Evolutionary conservation across 768 basidiomycete species (phyloP).

Genomic region (Pleurotus djamor): DNA sequence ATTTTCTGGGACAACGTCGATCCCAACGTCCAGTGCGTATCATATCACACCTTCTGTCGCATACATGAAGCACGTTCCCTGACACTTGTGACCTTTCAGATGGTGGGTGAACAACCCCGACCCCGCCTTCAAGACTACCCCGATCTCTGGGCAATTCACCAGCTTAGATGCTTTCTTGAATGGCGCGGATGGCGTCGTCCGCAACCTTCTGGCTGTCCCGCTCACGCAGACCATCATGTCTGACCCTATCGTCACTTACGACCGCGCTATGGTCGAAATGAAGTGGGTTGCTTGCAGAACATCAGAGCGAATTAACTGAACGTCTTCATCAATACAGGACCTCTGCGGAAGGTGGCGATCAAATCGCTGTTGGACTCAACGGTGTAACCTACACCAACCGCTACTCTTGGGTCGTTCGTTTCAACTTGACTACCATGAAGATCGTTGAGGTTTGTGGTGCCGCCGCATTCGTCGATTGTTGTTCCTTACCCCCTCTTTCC

Average conservation of each 20-base stretch:
- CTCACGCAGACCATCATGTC: neutral
- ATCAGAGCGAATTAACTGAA: neutral
- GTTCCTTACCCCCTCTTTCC: neutral
- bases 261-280: neutral
- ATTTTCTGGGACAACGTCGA: slow-evolving; percentile 1
- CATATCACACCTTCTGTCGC: neutral
- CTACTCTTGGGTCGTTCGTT: neutral
- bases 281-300: neutral
- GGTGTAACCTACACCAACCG: neutral
- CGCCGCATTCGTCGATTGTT: too few species aligned
- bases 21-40: neutral
- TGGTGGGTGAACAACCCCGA: slow-evolving; percentile 2
- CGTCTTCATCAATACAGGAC: neutral
- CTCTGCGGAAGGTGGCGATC: neutral
- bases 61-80: neutral
- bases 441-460: neutral
- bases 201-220: neutral
- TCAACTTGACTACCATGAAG: neutral
- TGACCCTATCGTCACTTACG: neutral
- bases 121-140: neutral
- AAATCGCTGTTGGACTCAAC: neutral
- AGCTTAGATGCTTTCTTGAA: neutral
- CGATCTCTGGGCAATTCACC: neutral
- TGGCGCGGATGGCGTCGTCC: neutral
- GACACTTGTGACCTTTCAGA: neutral